Base-by-base conservation (phyloP, 208 protist species). In the Chromosphaera perkinsii region DNA sequence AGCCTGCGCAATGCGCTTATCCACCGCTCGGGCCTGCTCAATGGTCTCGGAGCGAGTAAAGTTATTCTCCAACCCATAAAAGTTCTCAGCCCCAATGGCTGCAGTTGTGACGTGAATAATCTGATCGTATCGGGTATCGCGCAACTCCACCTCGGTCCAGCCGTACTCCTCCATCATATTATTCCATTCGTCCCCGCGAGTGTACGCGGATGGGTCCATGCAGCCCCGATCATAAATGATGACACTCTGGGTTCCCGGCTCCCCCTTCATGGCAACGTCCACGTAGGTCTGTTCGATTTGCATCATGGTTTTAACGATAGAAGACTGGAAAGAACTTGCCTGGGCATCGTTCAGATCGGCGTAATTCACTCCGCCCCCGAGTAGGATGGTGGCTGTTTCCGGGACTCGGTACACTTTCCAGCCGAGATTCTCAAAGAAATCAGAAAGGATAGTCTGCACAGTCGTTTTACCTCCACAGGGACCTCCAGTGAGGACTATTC, bases 381-480 rank as follows among this genome's bases (percentile, higher is more conserved):
- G 51, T 4, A 66, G 26, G 4, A 66, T 12, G 14, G 59, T 49
- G 24, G 59, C 59, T 2, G 39, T 26, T 33, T 66, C 59, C 3
- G 59, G 59, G 3, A 66, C 36, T 10, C 59, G 35, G 59, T 54
- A 66, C 14, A 66, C 59, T 35, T 66, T 66, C 36, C 39, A 66
- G 29, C 59, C 59, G 2, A 17, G 59, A 9, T 26, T 10, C 3
- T 20, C 20, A 24, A 66, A 66, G 39, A 20, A 35, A 20, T 66
- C 59, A 27, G 12, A 54, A 27, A 66, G 59, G 22, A 54, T n/a
- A 10, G 36, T 5, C 40, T 52, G 59, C 9, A 52, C 59, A 14
- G 59, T 66, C 5, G 59, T 66, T 45, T 66, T 66, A 14, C 59
- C 59, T 22, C 24, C 59, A 45, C 59, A 66, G 4, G 59, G 59